Conservation (phyloP, 2,329 filamentous ascomycete species). For the Claviceps cyperi region DNA sequence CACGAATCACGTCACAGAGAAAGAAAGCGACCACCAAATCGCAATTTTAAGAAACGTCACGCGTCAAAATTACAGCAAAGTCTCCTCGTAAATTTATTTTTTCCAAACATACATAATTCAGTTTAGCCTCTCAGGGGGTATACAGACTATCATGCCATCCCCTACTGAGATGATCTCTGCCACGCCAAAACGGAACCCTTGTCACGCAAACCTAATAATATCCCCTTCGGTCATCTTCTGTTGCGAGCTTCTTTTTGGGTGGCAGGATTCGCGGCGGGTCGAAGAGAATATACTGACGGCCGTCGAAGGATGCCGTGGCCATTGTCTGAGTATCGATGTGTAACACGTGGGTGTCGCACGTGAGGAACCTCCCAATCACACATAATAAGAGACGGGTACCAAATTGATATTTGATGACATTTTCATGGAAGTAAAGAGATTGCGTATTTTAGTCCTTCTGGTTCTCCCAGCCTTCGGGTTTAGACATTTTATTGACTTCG, state of each 20-base stretch:
- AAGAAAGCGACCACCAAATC: too few species aligned
- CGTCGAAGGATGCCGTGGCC: too few species aligned
- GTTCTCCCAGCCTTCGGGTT: constrained; percentile 68
- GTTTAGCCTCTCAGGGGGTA: not conserved
- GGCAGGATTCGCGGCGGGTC: too few species aligned
- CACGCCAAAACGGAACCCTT: not conserved
- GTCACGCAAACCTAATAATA: not conserved
- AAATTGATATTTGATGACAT: not conserved
- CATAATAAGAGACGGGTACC: not conserved
- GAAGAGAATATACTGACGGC: too few species aligned
- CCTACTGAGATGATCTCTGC: not conserved
- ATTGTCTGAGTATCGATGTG: too few species aligned
- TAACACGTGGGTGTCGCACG: too few species aligned
- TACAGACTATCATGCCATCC: not conserved
- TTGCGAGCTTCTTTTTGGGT: not conserved
- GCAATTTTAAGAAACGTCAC: too few species aligned
- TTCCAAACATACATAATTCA: not conserved
- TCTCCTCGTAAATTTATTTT: not conserved
- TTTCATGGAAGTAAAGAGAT: not conserved
- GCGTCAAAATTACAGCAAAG: not conserved
- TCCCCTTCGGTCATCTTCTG: not conserved
- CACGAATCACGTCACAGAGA: too few species aligned
- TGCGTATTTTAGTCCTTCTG: not conserved
- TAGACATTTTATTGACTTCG: constrained; percentile 64
- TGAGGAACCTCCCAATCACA: not conserved